Evolutionary conservation across 1,284 basidiomycete species (phyloP), one percentile per base, ranked within the genome.

Genomic region (Sporisorium sorghi): DNA sequence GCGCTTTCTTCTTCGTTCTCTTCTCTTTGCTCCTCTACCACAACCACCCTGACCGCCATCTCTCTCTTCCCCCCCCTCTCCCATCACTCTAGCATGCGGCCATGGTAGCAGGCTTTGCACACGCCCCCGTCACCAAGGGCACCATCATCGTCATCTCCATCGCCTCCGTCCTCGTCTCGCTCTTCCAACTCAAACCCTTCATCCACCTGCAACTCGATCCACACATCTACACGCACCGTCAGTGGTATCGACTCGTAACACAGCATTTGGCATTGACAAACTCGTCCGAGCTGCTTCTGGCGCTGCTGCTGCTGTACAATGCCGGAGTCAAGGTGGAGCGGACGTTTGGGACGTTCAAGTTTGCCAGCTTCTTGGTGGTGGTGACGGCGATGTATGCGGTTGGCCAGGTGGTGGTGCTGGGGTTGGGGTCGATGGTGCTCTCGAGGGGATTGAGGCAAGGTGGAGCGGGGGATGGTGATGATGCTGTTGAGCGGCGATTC

Each of bases 261-360:
- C 91, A 94, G 82, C 91, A 93, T 61, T 77, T 93, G 19, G 91
- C 90, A 2, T 96, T 92, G 81, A 88, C 90, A 5, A 94, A 90
- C 83, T 94, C 92, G 0, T 91, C 91, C 62, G 93, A 96, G 82
- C 87, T 97, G 32, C 88, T 97, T 53, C 83, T 96, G 48, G 89
- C 89, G 1, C 89, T 92, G 72, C 80, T 95, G 24, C 76, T 94
- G 15, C 85, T 97, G 2, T 95, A 91, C 85, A 89, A 90, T 80
- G 87, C 90, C 23, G 89, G 89, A 1, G 85, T 93, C 2, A 88
- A 88, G 24, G 88, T 96, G 44, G 94, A 97, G 82, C 88, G 94
- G 58, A 89, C 90, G 40, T 96, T 94, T 81, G 94, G 94, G 2
- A 91, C 90, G 55, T 85, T 90, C 61, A 97, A 97, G 84, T 97